Evolutionary conservation across 441 rosid genomes (phyloP).

Genomic region (Croton laevigatus): DNA sequence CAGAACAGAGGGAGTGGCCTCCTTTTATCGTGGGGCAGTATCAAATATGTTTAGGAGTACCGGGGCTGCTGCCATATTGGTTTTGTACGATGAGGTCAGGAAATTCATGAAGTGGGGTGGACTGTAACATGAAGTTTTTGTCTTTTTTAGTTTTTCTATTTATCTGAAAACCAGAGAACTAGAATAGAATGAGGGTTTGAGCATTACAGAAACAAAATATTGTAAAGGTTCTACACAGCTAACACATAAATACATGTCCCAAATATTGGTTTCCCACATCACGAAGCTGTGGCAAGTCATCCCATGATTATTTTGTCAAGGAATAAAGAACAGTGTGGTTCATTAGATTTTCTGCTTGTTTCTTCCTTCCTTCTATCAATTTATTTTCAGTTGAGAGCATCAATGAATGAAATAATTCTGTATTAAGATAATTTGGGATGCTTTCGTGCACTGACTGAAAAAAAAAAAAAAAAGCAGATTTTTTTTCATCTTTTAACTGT

Average conservation of each 20-base stretch:
- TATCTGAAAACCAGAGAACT: slow-evolving; percentile 4
- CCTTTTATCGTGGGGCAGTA: slow-evolving; percentile 84
- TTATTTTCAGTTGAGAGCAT: too few species aligned
- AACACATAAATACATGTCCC: slow-evolving; percentile 12
- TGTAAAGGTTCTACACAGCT: slow-evolving; percentile 20
- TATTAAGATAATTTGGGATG: too few species aligned
- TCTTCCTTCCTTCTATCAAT: not conserved
- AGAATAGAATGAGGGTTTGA: slow-evolving; percentile 23
- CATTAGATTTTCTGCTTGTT: not conserved
- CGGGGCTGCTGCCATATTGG: slow-evolving; percentile 90
- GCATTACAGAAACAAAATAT: slow-evolving; percentile 19
- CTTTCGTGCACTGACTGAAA: too few species aligned
- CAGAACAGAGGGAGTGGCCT: slow-evolving; percentile 65
- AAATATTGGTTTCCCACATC: slow-evolving; percentile 28
- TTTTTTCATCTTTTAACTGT: too few species aligned
- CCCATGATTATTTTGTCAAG: slow-evolving; percentile 22
- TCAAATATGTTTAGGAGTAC: slow-evolving; percentile 88
- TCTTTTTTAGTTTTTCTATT: not conserved
- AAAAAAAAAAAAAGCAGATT: too few species aligned
- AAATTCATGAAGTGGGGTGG: slow-evolving; percentile 81
- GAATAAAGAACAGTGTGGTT: slow-evolving; percentile 23
- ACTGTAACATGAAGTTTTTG: slow-evolving; percentile 33
- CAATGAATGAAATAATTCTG: too few species aligned
- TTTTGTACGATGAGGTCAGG: slow-evolving; percentile 81
- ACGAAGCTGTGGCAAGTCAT: slow-evolving; percentile 22